Percentiles rank a stretch among this genome's conserved stretches.
Conservation (phyloP, 2,329 filamentous ascomycete species). For the Talaromyces verruculosus region DNA sequence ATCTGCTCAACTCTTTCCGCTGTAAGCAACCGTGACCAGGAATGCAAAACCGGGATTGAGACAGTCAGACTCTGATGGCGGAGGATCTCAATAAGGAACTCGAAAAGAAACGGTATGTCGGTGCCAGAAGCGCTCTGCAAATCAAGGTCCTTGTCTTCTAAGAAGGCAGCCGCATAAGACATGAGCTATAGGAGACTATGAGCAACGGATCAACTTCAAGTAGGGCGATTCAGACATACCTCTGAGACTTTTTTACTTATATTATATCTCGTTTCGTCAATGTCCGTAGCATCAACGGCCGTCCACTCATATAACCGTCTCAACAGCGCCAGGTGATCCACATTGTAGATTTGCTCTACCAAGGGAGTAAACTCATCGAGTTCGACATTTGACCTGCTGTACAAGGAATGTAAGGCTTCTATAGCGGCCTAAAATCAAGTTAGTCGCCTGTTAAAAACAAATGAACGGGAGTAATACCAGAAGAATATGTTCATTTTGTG, state of each 20-base stretch:
- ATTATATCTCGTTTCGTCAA: constrained; percentile 88
- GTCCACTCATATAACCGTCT: constrained; percentile 78
- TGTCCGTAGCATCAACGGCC: constrained; percentile 72
- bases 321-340: constrained; percentile 69
- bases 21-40: constrained; percentile 80
- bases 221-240: constrained; percentile 50
- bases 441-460: neutral
- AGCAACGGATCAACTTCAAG: neutral
- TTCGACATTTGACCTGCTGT: constrained; percentile 70
- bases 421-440: constrained; percentile 64
- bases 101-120: constrained; percentile 73
- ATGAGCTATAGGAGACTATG: constrained; percentile 63
- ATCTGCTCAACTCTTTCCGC: constrained; percentile 65
- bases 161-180: constrained; percentile 78
- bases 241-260: constrained; percentile 93
- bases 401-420: constrained; percentile 80
- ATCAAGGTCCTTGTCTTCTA: constrained; percentile 72
- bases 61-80: constrained; percentile 86
- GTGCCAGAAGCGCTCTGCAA: constrained; percentile 58
- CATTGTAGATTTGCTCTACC: constrained; percentile 74
- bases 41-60: constrained; percentile 87
- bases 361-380: constrained; percentile 76
- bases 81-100: constrained; percentile 74
- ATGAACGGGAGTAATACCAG: constrained; percentile 53
- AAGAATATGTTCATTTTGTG: constrained; percentile 69